Evolutionary conservation across 2,329 filamentous ascomycete species (phyloP).

Genomic region (Cladosporium austrohemisphaericum): DNA sequence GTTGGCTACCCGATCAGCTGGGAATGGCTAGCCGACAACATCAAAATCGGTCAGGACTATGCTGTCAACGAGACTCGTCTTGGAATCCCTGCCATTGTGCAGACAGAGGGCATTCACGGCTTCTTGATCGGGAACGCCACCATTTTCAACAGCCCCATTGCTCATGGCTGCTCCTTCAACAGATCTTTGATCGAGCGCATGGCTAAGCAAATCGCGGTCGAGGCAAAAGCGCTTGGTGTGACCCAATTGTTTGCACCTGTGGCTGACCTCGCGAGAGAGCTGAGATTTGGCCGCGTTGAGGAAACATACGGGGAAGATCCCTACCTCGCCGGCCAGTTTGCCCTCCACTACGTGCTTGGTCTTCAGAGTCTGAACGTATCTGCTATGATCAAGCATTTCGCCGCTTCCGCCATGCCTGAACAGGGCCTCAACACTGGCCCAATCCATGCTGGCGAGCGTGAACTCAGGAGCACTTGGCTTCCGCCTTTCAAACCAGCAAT

Average conservation of each 20-base stretch:
- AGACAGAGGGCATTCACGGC: constrained; percentile 72
- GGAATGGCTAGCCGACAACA: constrained; percentile 59
- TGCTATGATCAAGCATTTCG: constrained; percentile 73
- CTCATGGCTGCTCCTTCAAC: constrained; percentile 68
- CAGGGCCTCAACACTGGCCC: constrained; percentile 68
- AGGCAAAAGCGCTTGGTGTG: constrained; percentile 63
- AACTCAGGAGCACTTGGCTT: constrained; percentile 52
- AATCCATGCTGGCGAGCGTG: constrained; percentile 54
- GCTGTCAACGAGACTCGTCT: constrained; percentile 62
- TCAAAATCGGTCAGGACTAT: constrained; percentile 66
- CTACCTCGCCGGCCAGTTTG: constrained; percentile 66
- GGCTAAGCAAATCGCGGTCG: constrained; percentile 59
- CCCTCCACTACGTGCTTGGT: constrained; percentile 57
- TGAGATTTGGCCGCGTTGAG: constrained; percentile 69
- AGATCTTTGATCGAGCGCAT: constrained; percentile 48
- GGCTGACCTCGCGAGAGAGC: constrained; percentile 66
- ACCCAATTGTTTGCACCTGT: constrained; percentile 72
- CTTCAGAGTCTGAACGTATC: constrained; percentile 63
- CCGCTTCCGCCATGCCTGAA: constrained; percentile 64
- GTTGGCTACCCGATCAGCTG: constrained; percentile 65
- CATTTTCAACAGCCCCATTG: constrained; percentile 76
- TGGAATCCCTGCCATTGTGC: constrained; percentile 69
- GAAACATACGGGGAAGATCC: constrained; percentile 70
- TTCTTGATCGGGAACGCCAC: constrained; percentile 69
- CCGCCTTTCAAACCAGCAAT: constrained; percentile 66